Base-by-base conservation (phyloP, 331 rosid genomes). In the Malus hybrid region DNA sequence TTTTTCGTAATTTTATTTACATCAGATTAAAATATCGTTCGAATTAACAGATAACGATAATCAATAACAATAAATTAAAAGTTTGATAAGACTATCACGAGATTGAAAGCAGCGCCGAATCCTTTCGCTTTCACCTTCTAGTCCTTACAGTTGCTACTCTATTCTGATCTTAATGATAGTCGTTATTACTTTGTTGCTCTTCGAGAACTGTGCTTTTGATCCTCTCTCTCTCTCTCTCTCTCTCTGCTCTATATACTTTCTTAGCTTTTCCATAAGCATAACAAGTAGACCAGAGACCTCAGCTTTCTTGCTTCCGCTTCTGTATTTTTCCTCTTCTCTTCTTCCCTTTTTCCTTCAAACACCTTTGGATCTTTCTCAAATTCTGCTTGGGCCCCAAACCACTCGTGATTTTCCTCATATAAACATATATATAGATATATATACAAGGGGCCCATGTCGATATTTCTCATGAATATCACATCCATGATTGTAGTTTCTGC, bases 141-240 rank as follows among this genome's bases (percentile, higher is more conserved):
- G 14, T 24, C 63, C 83, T 68, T 76, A 84, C 70, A 84, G 69
- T 76, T 68, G 32, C 79, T 80, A 33, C 36, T 28, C 36, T 61
- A 2, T 48, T 61, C 66, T 28, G 36, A 28, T 22, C 31, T 22
- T 62, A 62, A 62, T 62, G 2, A 85, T 87, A 52, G 6, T 7
- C 6, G 7, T 16, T 77, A 85, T 85, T 83, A 46, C 83, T 81
- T 74, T 75, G 62, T 5, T 18, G 29, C 44, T 84, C 90, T 87
- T 92, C 65, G 97, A 90, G 80, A 85, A 78, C 82, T 75, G 93
- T 34, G 99, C 86, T 82, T 29, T 77, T 24, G 52, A 55, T 79
- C 74, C n/a, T 76, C 28, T 50, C 84, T 72, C 36, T 27, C 16
- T 29, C 36, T 27, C 16, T 29, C 6, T 61, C 73, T 31, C 29